Conservation (phyloP, 2,329 filamentous ascomycete species). For the Alternaria sp. region DNA sequence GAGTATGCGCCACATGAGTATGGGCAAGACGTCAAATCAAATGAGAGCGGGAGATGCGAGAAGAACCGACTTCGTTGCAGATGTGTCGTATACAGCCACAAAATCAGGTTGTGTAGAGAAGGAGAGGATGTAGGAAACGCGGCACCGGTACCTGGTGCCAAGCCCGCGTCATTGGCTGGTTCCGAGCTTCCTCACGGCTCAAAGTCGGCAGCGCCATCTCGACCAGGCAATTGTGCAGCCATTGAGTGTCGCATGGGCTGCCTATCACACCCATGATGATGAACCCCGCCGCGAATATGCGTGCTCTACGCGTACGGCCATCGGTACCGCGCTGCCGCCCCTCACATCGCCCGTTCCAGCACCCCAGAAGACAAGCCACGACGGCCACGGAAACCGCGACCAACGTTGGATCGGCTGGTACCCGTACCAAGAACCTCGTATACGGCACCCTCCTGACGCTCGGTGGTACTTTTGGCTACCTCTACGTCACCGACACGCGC, state of each 20-base stretch:
- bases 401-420: conserved; percentile 49
- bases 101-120: not conserved
- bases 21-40: not conserved
- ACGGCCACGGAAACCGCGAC: conserved; percentile 34
- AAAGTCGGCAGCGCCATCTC: not conserved
- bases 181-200: conserved; percentile 1
- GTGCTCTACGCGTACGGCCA: conserved; percentile 36
- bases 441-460: conserved; percentile 63
- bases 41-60: not conserved
- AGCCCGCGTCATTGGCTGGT: conserved; percentile 13
- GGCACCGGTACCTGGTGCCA: not conserved
- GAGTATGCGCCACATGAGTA: not conserved
- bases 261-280: conserved; percentile 29
- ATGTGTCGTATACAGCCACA: not conserved
- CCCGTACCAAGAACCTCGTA: conserved; percentile 57
- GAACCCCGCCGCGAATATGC: conserved; percentile 35
- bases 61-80: not conserved
- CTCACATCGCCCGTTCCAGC: conserved; percentile 20
- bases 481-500: conserved; percentile 62
- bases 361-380: conserved; percentile 33
- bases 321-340: conserved; percentile 24
- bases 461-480: conserved; percentile 53
- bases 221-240: conserved; percentile 23
- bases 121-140: not conserved
- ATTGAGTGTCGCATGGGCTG: conserved; percentile 28